Evolutionary conservation across 305 asterid genomes (phyloP), one percentile per base, ranked within the genome.

Genomic region (Solanum hybrid): DNA sequence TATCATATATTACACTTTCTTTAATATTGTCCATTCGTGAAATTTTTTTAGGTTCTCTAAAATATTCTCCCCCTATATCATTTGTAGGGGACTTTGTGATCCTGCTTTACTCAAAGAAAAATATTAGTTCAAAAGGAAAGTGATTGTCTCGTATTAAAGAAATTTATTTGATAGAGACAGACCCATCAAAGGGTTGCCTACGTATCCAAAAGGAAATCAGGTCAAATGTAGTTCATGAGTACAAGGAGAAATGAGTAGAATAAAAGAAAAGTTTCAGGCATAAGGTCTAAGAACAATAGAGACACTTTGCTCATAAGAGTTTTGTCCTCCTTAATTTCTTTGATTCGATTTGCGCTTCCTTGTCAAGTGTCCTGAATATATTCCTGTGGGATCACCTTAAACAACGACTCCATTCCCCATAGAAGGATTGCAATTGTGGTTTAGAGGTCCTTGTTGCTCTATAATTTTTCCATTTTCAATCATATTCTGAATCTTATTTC

Each of bases 241-340:
- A 51, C 64, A 51, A 51, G 4, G 3, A 51, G 61, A 46, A 51
- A 51, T 16, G 9, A 51, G 2, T 4, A 6, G 0, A 51, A 51
- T 16, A 51, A 51, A 51, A 16, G 2, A 0, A 1, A 51, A 51
- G 0, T 0, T 16, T 51, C 6, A 0, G 64, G 8, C 22, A 51
- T 16, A 51, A 5, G 9, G 1, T 51, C 64, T 51, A 14, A 46
- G 20, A 46, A 14, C 20, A 46, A 14, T 5, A 51, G 64, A 51
- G 64, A 16, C 22, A 16, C 9, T 51, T 51, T 51, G 0, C 22
- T 51, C 64, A 51, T 51, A 14, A 16, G 1, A 51, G 64, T 51
- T 9, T 16, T 14, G 8, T 16, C 64, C 61, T 39, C n/a, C 1
- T 51, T 2, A 51, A 51, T 51, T 51, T 51, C 64, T 51, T 16